Base-by-base conservation (phyloP, 1,284 basidiomycete species). In the Rhodotorula sp. region DNA sequence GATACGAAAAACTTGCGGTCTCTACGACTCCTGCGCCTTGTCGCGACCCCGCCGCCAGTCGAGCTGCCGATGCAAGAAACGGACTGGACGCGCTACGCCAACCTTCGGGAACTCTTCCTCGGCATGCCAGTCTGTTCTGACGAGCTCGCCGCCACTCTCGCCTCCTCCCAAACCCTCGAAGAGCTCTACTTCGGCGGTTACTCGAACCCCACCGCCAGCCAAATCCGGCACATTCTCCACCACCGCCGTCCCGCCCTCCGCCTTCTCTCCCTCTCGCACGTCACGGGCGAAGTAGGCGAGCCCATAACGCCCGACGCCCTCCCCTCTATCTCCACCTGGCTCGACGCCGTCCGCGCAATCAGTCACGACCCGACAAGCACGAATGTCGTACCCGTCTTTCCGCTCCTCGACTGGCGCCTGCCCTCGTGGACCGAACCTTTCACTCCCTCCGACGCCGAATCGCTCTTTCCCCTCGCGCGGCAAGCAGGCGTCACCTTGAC, bases 391-490 rank as follows among this genome's bases (percentile, higher is more conserved):
- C 59, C 53, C 30, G 15, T 36, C 30, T 70, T 70, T 47, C 64
- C 68, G 2, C 59, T 70, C 36, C 20, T 30, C 15, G 64, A 55
- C 10, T 70, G 68, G 68, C 39, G 20, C 47, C 48, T 70, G 39
- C 68, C 68, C 7, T 2, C 20, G 4, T 70, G 68, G 68, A 47
- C 58, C 0, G 15, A 53, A 15, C 30, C 32, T 2, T 66, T 70
- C 53, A 46, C 59, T 30, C 57, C 57, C 20, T 27, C 58, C 5
- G 53, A 56, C 39, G 53, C 58, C 34, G 68, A 70, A 46, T 34
- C 62, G 53, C 48, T 70, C 30, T 58, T 70, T 44, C 48, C 68
- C 8, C 62, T 70, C 64, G 61, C 68, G 17, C n/a, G 30, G 3
- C 27, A 49, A 0, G 47, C n/a, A 8, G 56, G 68, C 22, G 27